Conservation (phyloP, 1,139 yeast genomes). For the Suhomyces atakaporum region DNA sequence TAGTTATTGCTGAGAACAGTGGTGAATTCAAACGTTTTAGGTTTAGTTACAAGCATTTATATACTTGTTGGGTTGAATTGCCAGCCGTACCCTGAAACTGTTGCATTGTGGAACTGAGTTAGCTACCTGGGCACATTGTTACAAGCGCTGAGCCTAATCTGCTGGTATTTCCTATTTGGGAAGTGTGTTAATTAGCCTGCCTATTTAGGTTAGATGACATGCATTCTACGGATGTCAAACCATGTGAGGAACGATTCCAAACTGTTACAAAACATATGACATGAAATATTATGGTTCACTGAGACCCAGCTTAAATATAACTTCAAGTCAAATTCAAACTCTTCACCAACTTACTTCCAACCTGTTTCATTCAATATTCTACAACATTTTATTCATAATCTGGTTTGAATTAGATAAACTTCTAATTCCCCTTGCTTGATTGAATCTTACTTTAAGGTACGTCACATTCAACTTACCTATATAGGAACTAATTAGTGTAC, state of each 20-base stretch:
- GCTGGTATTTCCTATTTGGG: conserved; percentile 3
- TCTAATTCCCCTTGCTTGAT: too few species aligned
- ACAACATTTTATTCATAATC: not conserved
- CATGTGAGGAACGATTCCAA: conserved; percentile 1
- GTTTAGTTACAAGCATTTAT: not conserved
- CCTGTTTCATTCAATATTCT: not conserved
- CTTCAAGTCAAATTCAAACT: not conserved
- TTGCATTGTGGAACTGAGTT: not conserved
- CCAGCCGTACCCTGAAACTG: conserved; percentile 2
- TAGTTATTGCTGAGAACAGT: not conserved
- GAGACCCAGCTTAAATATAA: too few species aligned
- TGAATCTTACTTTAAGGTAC: not conserved
- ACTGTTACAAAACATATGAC: not conserved
- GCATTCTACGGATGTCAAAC: not conserved
- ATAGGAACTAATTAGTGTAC: conserved; percentile 1
- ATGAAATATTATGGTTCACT: too few species aligned
- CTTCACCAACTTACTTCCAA: too few species aligned
- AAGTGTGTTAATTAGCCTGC: not conserved
- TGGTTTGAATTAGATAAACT: too few species aligned
- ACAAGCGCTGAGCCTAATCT: not conserved
- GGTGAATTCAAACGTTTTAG: not conserved
- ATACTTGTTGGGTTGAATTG: not conserved
- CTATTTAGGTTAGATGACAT: conserved; percentile 1
- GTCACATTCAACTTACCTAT: not conserved
- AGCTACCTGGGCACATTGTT: not conserved